These are phyloP conservation scores for Orychophragmus violaceus DNA, from an alignment of 345 rosid genomes.

Conservation along the genomic window DNA sequence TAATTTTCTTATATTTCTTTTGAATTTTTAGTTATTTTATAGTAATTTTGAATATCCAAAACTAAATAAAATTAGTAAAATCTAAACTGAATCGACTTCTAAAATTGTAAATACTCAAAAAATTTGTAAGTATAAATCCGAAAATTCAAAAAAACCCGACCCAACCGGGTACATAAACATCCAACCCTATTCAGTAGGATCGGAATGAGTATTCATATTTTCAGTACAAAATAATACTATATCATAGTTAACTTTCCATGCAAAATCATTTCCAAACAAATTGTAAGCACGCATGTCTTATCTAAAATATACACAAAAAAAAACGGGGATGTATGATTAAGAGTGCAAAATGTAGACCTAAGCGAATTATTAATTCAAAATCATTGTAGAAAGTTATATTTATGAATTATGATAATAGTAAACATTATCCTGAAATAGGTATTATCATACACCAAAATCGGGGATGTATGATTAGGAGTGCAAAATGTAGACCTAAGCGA, in stretches of 20 bases:
- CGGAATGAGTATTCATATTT: not conserved
- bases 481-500: no score
- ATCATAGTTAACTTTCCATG: conserved; percentile 15
- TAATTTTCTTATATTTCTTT: no score
- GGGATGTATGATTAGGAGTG: no score
- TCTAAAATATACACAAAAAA: not conserved
- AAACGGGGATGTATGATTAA: conserved; percentile 1
- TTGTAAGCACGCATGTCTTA: conserved; percentile 16
- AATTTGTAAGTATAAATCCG: no score
- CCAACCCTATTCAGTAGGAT: not conserved
- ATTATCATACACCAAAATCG: no score
- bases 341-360: conserved; percentile 20
- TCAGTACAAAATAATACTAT: not conserved
- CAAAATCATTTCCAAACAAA: conserved; percentile 5
- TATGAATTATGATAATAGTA: not conserved
- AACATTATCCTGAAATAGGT: not conserved
- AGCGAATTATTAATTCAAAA: not conserved
- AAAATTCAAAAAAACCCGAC: no score
- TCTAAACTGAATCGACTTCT: no score
- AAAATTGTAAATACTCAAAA: no score
- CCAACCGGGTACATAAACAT: no score
- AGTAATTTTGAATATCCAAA: no score
- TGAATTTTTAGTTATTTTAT: no score
- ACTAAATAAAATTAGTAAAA: no score
- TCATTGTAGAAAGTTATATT: not conserved